Evolutionary conservation across 148 eudicot genomes (phyloP).

Genomic region (Heliamphora exappendiculata): DNA sequence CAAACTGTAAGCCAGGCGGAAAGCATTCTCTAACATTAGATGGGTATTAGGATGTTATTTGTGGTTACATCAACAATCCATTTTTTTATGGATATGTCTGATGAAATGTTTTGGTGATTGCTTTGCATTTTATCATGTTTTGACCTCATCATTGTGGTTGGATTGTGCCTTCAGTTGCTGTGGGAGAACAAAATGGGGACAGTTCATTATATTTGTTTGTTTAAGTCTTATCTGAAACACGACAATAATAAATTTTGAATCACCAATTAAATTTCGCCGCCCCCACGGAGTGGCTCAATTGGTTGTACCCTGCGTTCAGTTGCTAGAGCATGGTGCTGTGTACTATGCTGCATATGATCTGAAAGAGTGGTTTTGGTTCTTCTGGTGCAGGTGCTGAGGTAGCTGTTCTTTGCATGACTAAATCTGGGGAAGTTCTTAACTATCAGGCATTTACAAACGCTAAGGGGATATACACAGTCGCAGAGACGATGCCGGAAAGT

Average conservation of each 20-base stretch:
- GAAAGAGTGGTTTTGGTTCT: background rate
- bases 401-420: conserved; percentile 98
- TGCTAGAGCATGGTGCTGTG: background rate
- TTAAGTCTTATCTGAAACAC: background rate
- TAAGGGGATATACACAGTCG: conserved; percentile 78
- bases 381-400: conserved; percentile 87
- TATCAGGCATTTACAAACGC: conserved; percentile 92
- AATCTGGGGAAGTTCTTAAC: conserved; percentile 88
- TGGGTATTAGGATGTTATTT: no score
- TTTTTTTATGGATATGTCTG: no score
- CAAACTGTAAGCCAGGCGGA: no score
- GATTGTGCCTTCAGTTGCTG: no score
- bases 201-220: background rate
- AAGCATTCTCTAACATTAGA: no score
- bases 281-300: background rate
- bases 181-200: background rate
- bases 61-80: no score
- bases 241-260: background rate
- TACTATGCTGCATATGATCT: background rate
- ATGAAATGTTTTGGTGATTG: no score
- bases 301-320: no score
- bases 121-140: no score
- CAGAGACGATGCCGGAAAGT: conserved; percentile 97
- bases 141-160: no score
- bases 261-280: background rate